Conservation (phyloP, 139 green algal species). For the Asterochloris erici region DNA sequence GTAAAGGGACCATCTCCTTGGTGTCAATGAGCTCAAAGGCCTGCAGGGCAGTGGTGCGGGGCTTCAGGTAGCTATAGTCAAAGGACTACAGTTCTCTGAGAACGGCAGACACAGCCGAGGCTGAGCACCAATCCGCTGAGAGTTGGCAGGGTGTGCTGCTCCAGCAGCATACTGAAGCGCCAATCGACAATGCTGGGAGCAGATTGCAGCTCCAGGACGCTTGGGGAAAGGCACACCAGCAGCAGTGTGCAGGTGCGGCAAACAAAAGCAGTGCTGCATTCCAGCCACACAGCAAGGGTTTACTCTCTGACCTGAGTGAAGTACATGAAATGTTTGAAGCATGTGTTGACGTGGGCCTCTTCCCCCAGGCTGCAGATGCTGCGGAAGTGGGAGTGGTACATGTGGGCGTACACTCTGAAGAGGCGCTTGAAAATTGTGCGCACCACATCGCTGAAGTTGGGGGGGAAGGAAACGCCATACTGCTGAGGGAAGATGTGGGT, state of each 20-base stretch:
- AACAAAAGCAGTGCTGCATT: background rate
- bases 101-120: background rate
- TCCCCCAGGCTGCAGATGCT: slow-evolving; percentile 65
- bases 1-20: slow-evolving; percentile 88
- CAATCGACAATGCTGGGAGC: background rate
- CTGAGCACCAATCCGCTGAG: background rate
- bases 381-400: slow-evolving; percentile 98
- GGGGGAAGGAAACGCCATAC: slow-evolving; percentile 81
- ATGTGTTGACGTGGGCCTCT: slow-evolving; percentile 98
- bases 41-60: slow-evolving; percentile 8
- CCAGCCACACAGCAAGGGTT: background rate
- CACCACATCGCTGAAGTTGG: slow-evolving; percentile 84
- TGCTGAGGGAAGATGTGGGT: slow-evolving; percentile 84
- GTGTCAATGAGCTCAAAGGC: slow-evolving; percentile 80
- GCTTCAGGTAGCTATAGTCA: background rate
- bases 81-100: background rate
- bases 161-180: no score
- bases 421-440: slow-evolving; percentile 94
- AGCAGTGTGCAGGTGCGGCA: background rate
- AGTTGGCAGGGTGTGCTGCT: background rate
- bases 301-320: slow-evolving; percentile 66
- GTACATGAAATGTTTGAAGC: slow-evolving; percentile 99
- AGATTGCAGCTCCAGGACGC: background rate
- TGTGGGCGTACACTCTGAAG: slow-evolving; percentile 99
- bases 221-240: background rate